A percentile compares a stretch with the other conserved stretches of the same genome.
Evolutionary conservation across 768 basidiomycete genomes (phyloP).

Genomic region (Rhodotorula kratochvilovae): DNA sequence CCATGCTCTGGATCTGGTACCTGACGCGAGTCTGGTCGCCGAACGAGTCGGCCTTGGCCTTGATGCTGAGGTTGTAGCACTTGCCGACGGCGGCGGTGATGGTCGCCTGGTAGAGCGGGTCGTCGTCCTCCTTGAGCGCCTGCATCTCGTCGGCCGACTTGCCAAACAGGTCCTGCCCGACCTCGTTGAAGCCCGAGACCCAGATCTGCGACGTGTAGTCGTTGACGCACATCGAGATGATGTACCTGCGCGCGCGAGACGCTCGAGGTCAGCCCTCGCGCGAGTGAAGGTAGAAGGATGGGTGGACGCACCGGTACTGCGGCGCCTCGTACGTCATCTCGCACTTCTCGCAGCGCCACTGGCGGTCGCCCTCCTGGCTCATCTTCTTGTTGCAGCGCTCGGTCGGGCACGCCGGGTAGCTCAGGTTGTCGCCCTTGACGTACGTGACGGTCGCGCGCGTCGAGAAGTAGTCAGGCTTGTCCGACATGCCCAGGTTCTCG

Average conservation of each 20-base stretch:
- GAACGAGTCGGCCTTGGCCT: slow-evolving; percentile 79
- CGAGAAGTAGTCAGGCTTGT: slow-evolving; percentile 75
- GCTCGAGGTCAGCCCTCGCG: not conserved
- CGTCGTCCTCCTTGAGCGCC: slow-evolving; percentile 66
- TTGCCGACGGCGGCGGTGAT: slow-evolving; percentile 64
- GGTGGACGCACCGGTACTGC: slow-evolving; percentile 65
- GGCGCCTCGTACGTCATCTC: slow-evolving; percentile 65
- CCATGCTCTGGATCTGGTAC: slow-evolving; percentile 29
- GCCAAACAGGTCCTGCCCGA: slow-evolving; percentile 69
- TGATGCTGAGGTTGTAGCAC: slow-evolving; percentile 74
- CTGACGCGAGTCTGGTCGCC: slow-evolving; percentile 53
- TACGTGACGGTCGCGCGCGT: slow-evolving; percentile 78
- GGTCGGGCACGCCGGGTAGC: slow-evolving; percentile 82
- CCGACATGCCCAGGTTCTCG: slow-evolving; percentile 60
- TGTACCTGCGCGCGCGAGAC: slow-evolving; percentile 49
- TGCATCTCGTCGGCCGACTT: slow-evolving; percentile 73
- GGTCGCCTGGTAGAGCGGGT: slow-evolving; percentile 57
- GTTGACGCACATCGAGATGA: slow-evolving; percentile 78
- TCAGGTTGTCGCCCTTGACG: slow-evolving; percentile 67
- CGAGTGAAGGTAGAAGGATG: not conserved
- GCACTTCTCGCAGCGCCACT: slow-evolving; percentile 94
- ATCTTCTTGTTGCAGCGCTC: slow-evolving; percentile 87
- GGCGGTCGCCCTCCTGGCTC: slow-evolving; percentile 56
- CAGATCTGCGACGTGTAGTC: slow-evolving; percentile 85
- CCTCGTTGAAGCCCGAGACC: slow-evolving; percentile 94